phyloP scores from a whole-genome alignment of 176 grass and related monocot genomes.

The Dendrocalamus sinicus region DNA sequence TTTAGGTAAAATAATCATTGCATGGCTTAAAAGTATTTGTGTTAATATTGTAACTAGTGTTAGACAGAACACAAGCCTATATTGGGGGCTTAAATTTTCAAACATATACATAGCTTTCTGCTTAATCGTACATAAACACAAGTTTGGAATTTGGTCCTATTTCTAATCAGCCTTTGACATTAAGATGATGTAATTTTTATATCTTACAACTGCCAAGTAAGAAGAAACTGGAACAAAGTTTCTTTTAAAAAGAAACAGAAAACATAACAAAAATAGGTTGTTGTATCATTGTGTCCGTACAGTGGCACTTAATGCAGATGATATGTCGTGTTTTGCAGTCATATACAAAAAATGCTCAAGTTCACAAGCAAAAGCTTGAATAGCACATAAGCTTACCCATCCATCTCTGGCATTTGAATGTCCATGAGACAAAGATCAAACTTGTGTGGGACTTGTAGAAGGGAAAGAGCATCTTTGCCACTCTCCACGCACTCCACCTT shows the following conservation, averaged over 20 bases:
- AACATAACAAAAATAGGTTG: not conserved
- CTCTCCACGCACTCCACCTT: slow-evolving; percentile 89
- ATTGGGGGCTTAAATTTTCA: not conserved
- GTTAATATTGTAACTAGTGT: slow-evolving; percentile 16
- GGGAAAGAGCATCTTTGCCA: slow-evolving; percentile 85
- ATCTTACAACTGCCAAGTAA: not conserved
- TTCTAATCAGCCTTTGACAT: slow-evolving; percentile 12
- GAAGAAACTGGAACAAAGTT: not conserved
- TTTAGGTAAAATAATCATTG: slow-evolving; percentile 5
- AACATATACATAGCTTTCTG: not conserved
- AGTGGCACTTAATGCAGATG: not conserved
- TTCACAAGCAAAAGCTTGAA: not conserved
- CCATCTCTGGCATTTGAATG: slow-evolving; percentile 99
- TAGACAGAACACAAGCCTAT: not conserved
- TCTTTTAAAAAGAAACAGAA: slow-evolving; percentile 19
- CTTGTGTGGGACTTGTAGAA: slow-evolving; percentile 78
- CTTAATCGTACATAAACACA: not conserved
- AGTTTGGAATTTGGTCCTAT: not conserved
- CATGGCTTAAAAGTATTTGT: not conserved
- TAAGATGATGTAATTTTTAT: not conserved
- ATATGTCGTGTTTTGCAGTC: not conserved
- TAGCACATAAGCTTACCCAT: slow-evolving; percentile 69
- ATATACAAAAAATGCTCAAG: not conserved
- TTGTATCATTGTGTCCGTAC: not conserved
- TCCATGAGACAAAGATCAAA: slow-evolving; percentile 99